These are phyloP conservation scores for Alternaria infectoria DNA, from an alignment of 2,329 filamentous ascomycete species.

Conservation along the genomic window DNA sequence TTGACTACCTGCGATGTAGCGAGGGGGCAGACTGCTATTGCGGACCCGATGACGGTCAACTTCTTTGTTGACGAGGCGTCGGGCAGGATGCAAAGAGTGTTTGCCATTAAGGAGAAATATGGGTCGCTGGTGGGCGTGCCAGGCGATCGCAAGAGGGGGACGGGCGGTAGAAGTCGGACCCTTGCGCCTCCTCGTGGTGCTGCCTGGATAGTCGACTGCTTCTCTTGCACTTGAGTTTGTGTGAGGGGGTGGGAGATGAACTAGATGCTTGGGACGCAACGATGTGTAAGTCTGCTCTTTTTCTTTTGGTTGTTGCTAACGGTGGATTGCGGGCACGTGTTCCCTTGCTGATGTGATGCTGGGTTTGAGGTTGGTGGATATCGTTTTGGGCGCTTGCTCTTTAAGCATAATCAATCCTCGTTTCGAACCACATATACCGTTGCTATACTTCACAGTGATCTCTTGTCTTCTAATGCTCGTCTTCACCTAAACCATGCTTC, in stretches of 20 bases:
- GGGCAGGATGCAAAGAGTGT: background rate
- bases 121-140: slow-evolving; percentile 22
- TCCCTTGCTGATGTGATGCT: background rate
- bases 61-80: too few species aligned
- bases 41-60: background rate
- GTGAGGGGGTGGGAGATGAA: slow-evolving; percentile 29
- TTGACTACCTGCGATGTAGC: background rate
- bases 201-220: slow-evolving; percentile 40
- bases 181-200: slow-evolving; percentile 48
- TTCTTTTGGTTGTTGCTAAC: background rate
- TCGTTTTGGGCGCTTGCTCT: background rate
- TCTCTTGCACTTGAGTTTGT: background rate
- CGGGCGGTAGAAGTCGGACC: slow-evolving; percentile 45
- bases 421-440: too few species aligned
- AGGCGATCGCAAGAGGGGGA: slow-evolving; percentile 40
- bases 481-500: too few species aligned
- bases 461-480: fast-evolving
- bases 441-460: background rate
- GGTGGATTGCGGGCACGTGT: background rate
- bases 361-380: background rate
- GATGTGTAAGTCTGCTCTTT: background rate
- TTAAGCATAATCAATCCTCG: background rate
- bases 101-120: slow-evolving; percentile 24
- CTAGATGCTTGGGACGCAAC: slow-evolving; percentile 44
- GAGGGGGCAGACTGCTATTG: background rate